Evolutionary conservation across 768 basidiomycete species (phyloP).

Genomic region (Mycena capillaripes): DNA sequence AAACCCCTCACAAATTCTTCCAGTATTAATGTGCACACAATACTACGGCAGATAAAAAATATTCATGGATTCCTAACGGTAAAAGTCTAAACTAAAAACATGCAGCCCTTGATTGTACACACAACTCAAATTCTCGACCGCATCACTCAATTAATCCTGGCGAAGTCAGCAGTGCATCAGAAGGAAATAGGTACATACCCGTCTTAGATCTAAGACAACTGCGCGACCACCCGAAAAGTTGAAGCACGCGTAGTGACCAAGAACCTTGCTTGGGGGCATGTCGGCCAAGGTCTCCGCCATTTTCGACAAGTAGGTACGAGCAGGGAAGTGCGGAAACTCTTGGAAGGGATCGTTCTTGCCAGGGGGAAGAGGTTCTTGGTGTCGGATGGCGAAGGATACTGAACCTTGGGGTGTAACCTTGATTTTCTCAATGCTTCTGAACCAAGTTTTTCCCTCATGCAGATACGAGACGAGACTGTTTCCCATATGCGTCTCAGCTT

Average conservation of each 20-base stretch:
- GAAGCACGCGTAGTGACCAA: constrained; percentile 23
- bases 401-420: background rate
- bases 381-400: background rate
- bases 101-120: background rate
- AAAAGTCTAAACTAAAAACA: no score
- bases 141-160: no score
- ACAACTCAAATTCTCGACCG: no score
- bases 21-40: no score
- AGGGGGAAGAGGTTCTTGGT: background rate
- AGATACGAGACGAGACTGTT: constrained; percentile 21
- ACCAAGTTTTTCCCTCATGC: background rate
- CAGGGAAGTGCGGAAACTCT: constrained; percentile 17
- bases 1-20: no score
- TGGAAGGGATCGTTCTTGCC: constrained; percentile 19
- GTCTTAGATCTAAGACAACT: background rate
- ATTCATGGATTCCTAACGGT: no score
- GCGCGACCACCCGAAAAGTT: constrained; percentile 5
- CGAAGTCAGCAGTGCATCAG: no score
- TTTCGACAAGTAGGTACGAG: constrained; percentile 9
- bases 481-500: constrained; percentile 9
- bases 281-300: background rate
- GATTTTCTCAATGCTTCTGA: constrained; percentile 12
- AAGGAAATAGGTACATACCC: background rate
- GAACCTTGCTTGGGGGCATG: background rate
- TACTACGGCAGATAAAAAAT: no score